Percentiles rank a stretch among this genome's conserved stretches.
Conservation (phyloP, 371 early-diverging fungal genomes). For the Lichtheimia ornata region DNA sequence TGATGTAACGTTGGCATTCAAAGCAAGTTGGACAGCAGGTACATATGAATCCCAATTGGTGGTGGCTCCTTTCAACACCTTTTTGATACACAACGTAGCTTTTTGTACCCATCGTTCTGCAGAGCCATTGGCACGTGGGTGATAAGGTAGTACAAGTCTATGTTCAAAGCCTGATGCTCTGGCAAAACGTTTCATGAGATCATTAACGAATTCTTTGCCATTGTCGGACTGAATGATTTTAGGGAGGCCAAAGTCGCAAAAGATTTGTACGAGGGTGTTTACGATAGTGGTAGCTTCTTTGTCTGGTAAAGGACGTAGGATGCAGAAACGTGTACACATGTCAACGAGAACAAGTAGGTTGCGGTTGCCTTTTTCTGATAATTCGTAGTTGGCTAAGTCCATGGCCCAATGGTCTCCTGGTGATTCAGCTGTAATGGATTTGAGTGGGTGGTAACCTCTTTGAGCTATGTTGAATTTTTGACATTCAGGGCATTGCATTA, state of each 20-base stretch:
- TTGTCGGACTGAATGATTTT: background rate
- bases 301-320: background rate
- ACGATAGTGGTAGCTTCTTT: background rate
- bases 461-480: slow-evolving; percentile 15
- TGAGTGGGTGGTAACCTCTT: slow-evolving; percentile 18
- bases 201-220: background rate
- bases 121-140: background rate
- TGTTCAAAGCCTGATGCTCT: slow-evolving; percentile 4
- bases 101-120: slow-evolving; percentile 10
- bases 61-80: slow-evolving; percentile 13
- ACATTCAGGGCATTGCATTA: slow-evolving; percentile 13
- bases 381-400: slow-evolving; percentile 6
- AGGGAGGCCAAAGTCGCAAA: background rate
- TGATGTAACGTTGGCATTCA: slow-evolving; percentile 10
- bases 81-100: background rate
- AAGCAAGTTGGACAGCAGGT: slow-evolving; percentile 11
- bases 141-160: background rate
- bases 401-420: slow-evolving; percentile 21
- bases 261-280: background rate
- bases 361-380: background rate
- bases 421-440: slow-evolving; percentile 8
- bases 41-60: slow-evolving; percentile 13
- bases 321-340: background rate
- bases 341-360: slow-evolving; percentile 16
- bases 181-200: background rate